Conservation (phyloP, 148 eudicot species). For the Nepenthes gracilis region DNA sequence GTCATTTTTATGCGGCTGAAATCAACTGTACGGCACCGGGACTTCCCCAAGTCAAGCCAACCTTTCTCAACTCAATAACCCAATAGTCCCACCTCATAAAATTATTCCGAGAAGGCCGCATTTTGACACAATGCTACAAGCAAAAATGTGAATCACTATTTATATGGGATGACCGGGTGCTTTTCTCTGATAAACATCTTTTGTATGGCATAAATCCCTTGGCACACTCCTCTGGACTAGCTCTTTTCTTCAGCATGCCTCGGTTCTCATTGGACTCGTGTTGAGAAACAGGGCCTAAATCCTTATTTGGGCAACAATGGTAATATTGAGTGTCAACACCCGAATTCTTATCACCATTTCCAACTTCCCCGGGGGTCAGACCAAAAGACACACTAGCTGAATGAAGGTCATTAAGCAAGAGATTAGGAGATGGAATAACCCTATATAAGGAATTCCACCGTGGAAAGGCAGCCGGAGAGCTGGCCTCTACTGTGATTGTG, state of each 20-base stretch:
- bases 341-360: constrained; percentile 14
- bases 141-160: constrained; percentile 44
- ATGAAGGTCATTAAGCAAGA: background rate
- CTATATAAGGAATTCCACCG: constrained; percentile 23
- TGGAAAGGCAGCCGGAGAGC: constrained; percentile 17
- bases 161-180: constrained; percentile 16
- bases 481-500: constrained; percentile 10
- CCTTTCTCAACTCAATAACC: no score
- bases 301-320: background rate
- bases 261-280: background rate
- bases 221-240: constrained; percentile 5
- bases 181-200: constrained; percentile 41
- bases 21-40: no score
- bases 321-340: constrained; percentile 23
- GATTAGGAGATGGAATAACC: constrained; percentile 17
- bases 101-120: no score
- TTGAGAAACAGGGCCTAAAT: background rate
- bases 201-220: constrained; percentile 89
- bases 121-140: constrained; percentile 23
- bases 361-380: background rate
- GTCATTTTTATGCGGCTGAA: no score
- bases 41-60: no score
- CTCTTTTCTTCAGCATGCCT: constrained; percentile 4
- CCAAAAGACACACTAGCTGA: background rate
- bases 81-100: no score